Evolutionary conservation across 2,329 filamentous ascomycete species (phyloP).

Genomic region (Eurotiales sp.): DNA sequence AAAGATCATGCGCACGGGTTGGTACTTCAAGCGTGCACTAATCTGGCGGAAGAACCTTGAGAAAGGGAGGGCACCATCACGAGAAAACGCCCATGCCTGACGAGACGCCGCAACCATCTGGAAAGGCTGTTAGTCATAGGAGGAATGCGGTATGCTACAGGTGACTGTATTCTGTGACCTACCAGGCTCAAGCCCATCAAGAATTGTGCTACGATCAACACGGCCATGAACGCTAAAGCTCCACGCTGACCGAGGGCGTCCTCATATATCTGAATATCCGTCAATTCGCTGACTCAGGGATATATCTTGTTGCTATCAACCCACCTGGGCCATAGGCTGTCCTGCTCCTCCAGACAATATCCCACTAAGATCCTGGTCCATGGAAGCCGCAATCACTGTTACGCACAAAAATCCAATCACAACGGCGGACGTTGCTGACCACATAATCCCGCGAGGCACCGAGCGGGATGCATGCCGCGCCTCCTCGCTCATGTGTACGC

Average conservation of each 20-base stretch:
- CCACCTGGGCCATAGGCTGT: conserved; percentile 54
- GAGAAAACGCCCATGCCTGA: conserved; percentile 61
- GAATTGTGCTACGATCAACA: conserved; percentile 60
- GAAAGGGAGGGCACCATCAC: conserved; percentile 60
- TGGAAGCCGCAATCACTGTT: conserved; percentile 56
- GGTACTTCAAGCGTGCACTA: conserved; percentile 52
- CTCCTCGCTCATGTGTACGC: conserved; percentile 59
- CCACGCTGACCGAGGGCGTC: conserved; percentile 58
- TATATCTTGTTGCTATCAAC: too few species aligned
- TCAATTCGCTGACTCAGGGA: too few species aligned
- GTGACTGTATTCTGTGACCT: too few species aligned
- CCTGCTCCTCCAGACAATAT: conserved; percentile 51
- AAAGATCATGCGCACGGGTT: conserved; percentile 55
- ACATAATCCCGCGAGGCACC: conserved; percentile 58
- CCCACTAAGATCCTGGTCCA: conserved; percentile 49
- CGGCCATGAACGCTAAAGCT: conserved; percentile 55
- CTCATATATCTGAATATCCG: conserved; percentile 61
- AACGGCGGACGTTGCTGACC: conserved; percentile 54
- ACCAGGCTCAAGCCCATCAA: conserved; percentile 53
- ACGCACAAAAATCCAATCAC: conserved; percentile 56
- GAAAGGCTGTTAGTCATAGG: conserved; percentile 9
- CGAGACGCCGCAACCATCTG: conserved; percentile 55
- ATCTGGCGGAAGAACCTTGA: conserved; percentile 55
- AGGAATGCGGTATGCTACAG: too few species aligned
- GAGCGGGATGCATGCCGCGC: conserved; percentile 57